Evolutionary conservation across 1,139 yeast genomes (phyloP).

Genomic region (Zygoascus hellenicus): DNA sequence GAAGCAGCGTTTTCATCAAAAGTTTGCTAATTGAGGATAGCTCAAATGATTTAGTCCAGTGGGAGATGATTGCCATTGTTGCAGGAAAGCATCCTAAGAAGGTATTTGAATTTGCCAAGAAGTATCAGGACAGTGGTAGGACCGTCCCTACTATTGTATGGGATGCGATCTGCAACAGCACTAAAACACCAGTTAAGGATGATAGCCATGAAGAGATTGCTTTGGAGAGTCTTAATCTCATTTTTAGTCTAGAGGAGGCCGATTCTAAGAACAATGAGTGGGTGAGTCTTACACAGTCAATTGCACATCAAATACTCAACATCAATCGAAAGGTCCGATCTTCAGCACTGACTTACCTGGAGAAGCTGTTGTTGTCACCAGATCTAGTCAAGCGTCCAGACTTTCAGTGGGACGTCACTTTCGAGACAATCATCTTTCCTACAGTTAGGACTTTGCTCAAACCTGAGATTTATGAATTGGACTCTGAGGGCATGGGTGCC

Average conservation of each 20-base stretch:
- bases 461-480: constrained; percentile 62
- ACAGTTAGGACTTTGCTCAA: constrained; percentile 60
- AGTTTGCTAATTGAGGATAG: neutral
- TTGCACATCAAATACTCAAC: constrained; percentile 83
- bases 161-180: constrained; percentile 6
- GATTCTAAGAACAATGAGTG: constrained; percentile 18
- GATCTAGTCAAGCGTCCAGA: constrained; percentile 38
- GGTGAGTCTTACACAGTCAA: constrained; percentile 42
- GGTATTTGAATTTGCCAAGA: constrained; percentile 5
- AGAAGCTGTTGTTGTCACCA: constrained; percentile 41
- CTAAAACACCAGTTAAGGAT: constrained; percentile 2
- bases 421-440: constrained; percentile 73
- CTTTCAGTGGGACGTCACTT: constrained; percentile 38
- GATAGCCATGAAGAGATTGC: constrained; percentile 41
- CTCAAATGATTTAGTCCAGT: neutral
- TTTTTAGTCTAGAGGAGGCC: constrained; percentile 13
- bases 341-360: constrained; percentile 50
- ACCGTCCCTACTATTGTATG: constrained; percentile 2
- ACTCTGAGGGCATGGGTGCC: constrained; percentile 54
- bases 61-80: constrained; percentile 6
- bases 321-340: constrained; percentile 75
- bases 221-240: constrained; percentile 48
- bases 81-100: constrained; percentile 2
- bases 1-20: constrained; percentile 4
- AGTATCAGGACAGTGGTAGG: neutral